Conservation (phyloP, 768 basidiomycete genomes). For the Boletus rex-veris region DNA sequence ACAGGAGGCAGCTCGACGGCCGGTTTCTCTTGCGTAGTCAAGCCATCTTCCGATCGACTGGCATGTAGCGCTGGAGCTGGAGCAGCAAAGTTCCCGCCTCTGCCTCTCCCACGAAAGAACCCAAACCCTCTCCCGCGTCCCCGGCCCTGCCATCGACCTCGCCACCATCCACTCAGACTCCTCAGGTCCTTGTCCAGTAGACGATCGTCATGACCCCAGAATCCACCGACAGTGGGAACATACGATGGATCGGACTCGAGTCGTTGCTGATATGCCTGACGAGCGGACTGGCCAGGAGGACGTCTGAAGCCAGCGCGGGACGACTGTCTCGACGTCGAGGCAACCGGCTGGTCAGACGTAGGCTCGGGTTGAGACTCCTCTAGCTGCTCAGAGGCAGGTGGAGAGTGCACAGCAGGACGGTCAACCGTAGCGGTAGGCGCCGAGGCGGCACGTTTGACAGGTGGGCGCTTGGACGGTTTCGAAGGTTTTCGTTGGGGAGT, state of each 20-base stretch:
- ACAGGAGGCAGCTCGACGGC: slow-evolving; percentile 48
- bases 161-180: slow-evolving; percentile 85
- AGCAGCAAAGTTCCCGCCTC: slow-evolving; percentile 42
- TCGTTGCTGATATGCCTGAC: slow-evolving; percentile 83
- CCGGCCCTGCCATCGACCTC: slow-evolving; percentile 71
- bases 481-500: slow-evolving; percentile 39
- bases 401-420: slow-evolving; percentile 14
- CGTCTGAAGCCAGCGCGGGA: slow-evolving; percentile 31
- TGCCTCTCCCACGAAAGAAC: slow-evolving; percentile 56
- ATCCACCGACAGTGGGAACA: slow-evolving; percentile 86
- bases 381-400: slow-evolving; percentile 10
- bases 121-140: slow-evolving; percentile 56
- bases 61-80: slow-evolving; percentile 7
- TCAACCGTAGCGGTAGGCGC: slow-evolving; percentile 34
- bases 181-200: slow-evolving; percentile 78
- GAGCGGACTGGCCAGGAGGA: slow-evolving; percentile 56
- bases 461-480: slow-evolving; percentile 39
- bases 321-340: slow-evolving; percentile 39
- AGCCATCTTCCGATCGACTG: slow-evolving; percentile 21
- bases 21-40: slow-evolving; percentile 14
- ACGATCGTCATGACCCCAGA: slow-evolving; percentile 95
- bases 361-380: slow-evolving; percentile 17
- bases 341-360: slow-evolving; percentile 32
- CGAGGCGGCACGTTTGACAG: slow-evolving; percentile 32
- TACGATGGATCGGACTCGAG: slow-evolving; percentile 83